phyloP scores from a whole-genome alignment of 768 basidiomycete species.

The Boletus insuetus region DNA sequence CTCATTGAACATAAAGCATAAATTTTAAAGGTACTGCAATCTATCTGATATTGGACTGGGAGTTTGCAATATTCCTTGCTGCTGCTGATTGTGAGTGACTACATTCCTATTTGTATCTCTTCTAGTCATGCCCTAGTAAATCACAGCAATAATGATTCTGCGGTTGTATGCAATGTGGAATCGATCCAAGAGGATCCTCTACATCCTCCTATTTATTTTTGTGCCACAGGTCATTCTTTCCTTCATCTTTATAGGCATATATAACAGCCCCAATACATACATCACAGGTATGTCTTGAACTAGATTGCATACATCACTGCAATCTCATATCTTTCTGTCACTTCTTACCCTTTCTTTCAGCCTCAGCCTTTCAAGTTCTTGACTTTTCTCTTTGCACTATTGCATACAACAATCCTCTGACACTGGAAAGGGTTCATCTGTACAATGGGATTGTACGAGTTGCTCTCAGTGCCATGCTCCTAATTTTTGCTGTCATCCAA shows the following conservation, averaged over 20 bases:
- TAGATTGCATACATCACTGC: not conserved
- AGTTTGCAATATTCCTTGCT: conserved; percentile 4
- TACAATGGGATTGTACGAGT: not conserved
- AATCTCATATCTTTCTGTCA: not conserved
- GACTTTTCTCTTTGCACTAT: not conserved
- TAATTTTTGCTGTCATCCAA: not conserved
- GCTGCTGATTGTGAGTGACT: conserved; percentile 10
- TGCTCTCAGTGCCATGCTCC: not conserved
- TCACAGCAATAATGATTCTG: conserved; percentile 14
- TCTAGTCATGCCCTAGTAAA: not conserved
- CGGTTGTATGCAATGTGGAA: conserved; percentile 13
- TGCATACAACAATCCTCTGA: too few relatives aligned
- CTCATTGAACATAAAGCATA: not conserved
- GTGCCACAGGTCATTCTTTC: not conserved
- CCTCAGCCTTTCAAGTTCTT: not conserved
- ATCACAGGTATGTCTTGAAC: not conserved
- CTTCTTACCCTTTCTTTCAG: not conserved
- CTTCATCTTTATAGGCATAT: not conserved
- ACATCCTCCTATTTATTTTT: conserved; percentile 1
- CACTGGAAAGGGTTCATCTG: not conserved
- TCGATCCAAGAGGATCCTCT: conserved; percentile 6
- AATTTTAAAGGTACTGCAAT: conserved; percentile 1
- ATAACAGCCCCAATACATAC: not conserved
- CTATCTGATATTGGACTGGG: not conserved
- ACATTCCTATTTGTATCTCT: not conserved